Evolutionary conservation across 2,329 filamentous ascomycete species (phyloP).

Genomic region (Aspergillus sp.): DNA sequence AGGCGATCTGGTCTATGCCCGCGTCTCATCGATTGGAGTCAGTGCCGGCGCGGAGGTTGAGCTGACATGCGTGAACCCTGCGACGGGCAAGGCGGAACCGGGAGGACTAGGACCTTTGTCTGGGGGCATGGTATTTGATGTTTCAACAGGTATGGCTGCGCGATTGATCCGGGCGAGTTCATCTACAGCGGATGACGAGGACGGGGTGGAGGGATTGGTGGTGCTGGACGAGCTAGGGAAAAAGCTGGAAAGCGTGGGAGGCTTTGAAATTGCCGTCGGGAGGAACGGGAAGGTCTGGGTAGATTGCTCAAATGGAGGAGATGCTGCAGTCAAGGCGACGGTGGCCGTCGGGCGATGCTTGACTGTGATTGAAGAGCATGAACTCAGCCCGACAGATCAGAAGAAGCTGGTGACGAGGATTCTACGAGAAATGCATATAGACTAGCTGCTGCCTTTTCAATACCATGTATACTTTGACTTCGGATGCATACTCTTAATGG

Average conservation of each 20-base stretch:
- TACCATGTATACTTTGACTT: background rate
- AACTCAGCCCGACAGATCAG: constrained; percentile 35
- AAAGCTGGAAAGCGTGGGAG: constrained; percentile 51
- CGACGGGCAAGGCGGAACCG: constrained; percentile 77
- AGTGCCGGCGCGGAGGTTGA: constrained; percentile 82
- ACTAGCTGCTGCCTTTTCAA: background rate
- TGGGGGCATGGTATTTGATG: constrained; percentile 76
- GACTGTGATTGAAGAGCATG: constrained; percentile 63
- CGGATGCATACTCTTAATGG: background rate
- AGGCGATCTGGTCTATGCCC: constrained; percentile 80
- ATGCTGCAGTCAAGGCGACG: constrained; percentile 52
- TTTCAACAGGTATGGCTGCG: constrained; percentile 75
- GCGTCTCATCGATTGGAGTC: constrained; percentile 67
- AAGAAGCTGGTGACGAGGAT: constrained; percentile 39
- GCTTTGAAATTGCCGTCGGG: constrained; percentile 89
- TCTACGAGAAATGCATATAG: constrained; percentile 34
- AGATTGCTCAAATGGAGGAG: constrained; percentile 57
- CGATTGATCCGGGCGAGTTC: constrained; percentile 50
- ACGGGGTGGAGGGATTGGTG: constrained; percentile 55
- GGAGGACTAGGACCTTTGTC: constrained; percentile 78
- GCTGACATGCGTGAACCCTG: constrained; percentile 76
- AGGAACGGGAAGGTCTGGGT: constrained; percentile 92
- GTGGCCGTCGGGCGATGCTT: constrained; percentile 72
- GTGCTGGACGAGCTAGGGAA: constrained; percentile 74
- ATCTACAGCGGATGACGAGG: constrained; percentile 21